Base-by-base conservation (phyloP, 2,329 filamentous ascomycete genomes). In the Alternaria arbusti region DNA sequence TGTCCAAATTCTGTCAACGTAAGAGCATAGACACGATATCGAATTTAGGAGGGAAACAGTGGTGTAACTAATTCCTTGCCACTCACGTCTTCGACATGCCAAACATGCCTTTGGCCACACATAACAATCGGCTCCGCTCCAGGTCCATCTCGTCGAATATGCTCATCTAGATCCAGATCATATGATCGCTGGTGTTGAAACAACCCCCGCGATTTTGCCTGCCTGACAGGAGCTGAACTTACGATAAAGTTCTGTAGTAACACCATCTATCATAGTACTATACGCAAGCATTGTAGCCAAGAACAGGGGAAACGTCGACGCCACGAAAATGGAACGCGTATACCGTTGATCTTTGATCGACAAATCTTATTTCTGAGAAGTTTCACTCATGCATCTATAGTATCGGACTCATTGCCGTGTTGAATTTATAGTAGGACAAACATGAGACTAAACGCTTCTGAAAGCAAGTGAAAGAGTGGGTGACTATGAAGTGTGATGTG, bases 1-100 rank as follows among this genome's bases (percentile, higher is more conserved):
- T 25, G 3, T 25, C 10, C 30, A 8, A 32, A 0, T n/a, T 9
- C 0, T 10, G 32, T 40, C 15, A 5, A 5, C 1, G 4, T 1
- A 3, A 1, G 36, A 2, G 4, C 1, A 6, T 17, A 40, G n/a
- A n/a, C 2, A 9, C 1, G 32, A n/a, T 5, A 40, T 5, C 5
- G 32, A 40, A 0, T 9, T 5, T 1, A n/a, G 32, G 2, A 40
- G 1, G 15, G 15, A n/a, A 40, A 40, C 32, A 10, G 13, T 36
- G 32, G 6, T 4, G 4, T 0, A 36, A 5, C 0, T n/a, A 36
- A 23, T 30, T 36, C 32, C 4, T 9, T 36, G 0, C 15, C 32
- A n/a, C 15, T 40, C 8, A n/a, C 8, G 4, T n/a, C 32, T 10
- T 10, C 8, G 7, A 40, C 15, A 10, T n/a, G 1, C 3, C 32